Base-by-base conservation (phyloP, 139 green algal genomes). In the Chlorella sp. region DNA sequence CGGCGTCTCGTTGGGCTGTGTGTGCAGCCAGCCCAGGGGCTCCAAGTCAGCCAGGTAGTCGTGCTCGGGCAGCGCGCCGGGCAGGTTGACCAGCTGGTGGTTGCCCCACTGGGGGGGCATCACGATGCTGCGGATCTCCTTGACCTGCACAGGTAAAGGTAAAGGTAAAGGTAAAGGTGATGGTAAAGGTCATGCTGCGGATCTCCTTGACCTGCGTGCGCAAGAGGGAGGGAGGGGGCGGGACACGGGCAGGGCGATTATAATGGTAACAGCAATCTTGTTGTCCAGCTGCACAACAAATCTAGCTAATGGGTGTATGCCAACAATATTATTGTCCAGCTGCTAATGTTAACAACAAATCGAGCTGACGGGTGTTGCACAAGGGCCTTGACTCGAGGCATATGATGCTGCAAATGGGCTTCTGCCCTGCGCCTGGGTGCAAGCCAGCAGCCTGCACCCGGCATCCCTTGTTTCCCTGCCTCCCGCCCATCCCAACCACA, bases 1-100 rank as follows among this genome's bases (percentile, higher is more conserved):
- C 71, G 96, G 96, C 89, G 95, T 91, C 95, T 99, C 98, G 92
- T 99, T 98, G 78, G 98, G 98, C 95, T 99, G 97, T 19, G 98
- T 99, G 95, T 99, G 98, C 81, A 99, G 92, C 98, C 98, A 99
- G 39, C 98, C 98, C 39, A 99, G 96, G 26, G 98, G 98, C 96
- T 99, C 98, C 90, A 99, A 93, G 90, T 99, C 98, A 22, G 92
- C 88, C 88, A 99, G 95, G 93, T 99, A 98, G 82, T 99, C 97
- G 91, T 99, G 98, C 89, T 99, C 97, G 1, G 98, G 97, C 83
- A 99, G 92, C 28, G 68, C 68, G 34, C 85, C 57, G 16, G 98
- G 98, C 86, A 99, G 94, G 93, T 99, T 93, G 57, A 99, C 97
- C 88, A 92, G 82, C 83, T 97, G 92, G 95, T 99, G 98, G 91